Base-by-base conservation (phyloP, 805 yeast species). In the Spathaspora hagerdaliae region DNA sequence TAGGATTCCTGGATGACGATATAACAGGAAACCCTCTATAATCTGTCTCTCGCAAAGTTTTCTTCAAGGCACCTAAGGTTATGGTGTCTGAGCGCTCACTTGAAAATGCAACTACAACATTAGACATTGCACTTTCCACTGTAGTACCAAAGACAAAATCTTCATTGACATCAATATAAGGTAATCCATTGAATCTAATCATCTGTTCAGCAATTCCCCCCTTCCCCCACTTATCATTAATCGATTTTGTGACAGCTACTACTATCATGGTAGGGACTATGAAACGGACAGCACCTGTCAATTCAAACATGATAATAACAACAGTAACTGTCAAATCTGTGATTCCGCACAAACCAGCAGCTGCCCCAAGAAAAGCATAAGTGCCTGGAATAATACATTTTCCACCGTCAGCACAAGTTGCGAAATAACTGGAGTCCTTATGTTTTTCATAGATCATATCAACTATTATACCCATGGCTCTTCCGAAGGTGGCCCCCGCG, bases 221-320 rank as follows among this genome's bases (percentile, higher is more conserved):
- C 24, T 77, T 71, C 2, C 96, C 96, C 72, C 85, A 83, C 45
- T 68, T 73, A 48, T 87, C 94, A 53, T 81, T 79, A n/a, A 94
- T 81, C 33, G 82, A 67, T 56, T 87, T 87, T 2, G 98, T 91
- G 8, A 84, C 79, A 1, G 96, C 92, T 1, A 94, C 96, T 0
- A 89, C 95, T 43, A 94, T 85, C 99, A 94, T 94, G 0, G 96
- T 87, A 2, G 99, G 99, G 10, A 95, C 77, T 48, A 94, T 87
- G 60, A 88, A 94, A 41, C 85, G 79, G 45, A 91, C 71, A 1
- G 99, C 99, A 31, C 99, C 99, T 0, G 99, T 94, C 45, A 94
- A 69, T 65, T 94, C 98, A 65, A 91, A 87, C 96, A 94, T 90
- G 36, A 95, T 85, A 12, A 94, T 87, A 1, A 91, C 98, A 15